Percentiles rank a stretch among this genome's conserved stretches.
phyloP scores from a whole-genome alignment of 2,329 filamentous ascomycete species.

The Aaosphaeria pasadenensis region DNA sequence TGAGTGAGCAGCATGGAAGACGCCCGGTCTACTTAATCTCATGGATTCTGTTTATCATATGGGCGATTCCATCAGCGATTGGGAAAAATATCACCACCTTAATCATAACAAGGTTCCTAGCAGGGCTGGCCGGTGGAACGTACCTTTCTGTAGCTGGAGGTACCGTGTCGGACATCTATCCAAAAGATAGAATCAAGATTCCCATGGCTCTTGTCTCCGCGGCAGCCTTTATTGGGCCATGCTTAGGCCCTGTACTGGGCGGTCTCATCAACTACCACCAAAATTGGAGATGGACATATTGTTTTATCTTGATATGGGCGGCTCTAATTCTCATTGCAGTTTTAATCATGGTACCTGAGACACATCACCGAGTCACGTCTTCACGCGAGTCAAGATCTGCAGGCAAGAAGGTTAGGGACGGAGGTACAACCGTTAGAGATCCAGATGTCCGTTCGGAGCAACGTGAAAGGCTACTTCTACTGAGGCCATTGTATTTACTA shows the following conservation, averaged over 20 bases:
- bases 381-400: too few species aligned
- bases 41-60: constrained; percentile 59
- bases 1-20: not conserved
- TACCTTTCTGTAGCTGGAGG: constrained; percentile 44
- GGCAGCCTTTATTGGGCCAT: constrained; percentile 31
- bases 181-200: constrained; percentile 54
- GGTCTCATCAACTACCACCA: constrained; percentile 37
- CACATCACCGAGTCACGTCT: too few species aligned
- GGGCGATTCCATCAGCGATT: constrained; percentile 67
- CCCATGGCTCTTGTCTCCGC: constrained; percentile 71
- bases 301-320: too few species aligned
- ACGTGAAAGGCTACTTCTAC: constrained; percentile 29
- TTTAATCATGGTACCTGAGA: too few species aligned
- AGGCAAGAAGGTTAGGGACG: not conserved
- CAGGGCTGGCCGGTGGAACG: constrained; percentile 66
- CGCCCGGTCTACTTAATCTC: constrained; percentile 62
- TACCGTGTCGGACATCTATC: constrained; percentile 2
- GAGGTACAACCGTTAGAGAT: too few species aligned
- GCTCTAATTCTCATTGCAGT: too few species aligned
- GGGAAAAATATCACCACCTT: constrained; percentile 63
- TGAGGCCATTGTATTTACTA: constrained; percentile 79
- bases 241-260: not conserved
- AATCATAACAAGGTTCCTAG: constrained; percentile 67
- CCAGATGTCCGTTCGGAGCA: too few species aligned
- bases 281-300: too few species aligned